Conservation (phyloP, 257 asterid species). For the Haberlea rhodopensis region DNA sequence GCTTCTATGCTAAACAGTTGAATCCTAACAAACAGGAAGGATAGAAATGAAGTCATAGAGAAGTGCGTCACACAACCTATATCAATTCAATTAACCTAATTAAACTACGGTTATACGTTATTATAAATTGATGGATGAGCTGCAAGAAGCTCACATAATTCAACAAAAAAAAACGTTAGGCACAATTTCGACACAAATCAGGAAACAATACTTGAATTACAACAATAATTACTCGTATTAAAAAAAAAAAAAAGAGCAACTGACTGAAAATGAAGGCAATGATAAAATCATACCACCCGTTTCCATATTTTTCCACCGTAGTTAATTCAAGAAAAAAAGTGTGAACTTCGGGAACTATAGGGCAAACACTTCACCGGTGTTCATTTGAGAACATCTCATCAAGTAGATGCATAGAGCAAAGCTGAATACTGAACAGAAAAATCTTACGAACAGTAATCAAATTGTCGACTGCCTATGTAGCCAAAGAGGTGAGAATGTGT, state of each 20-base stretch:
- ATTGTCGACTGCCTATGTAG: neutral
- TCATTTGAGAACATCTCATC: conserved; percentile 8
- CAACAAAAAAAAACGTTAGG: neutral
- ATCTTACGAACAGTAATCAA: neutral
- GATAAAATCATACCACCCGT: conserved; percentile 34
- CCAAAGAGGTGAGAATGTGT: neutral
- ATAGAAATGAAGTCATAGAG: too few species aligned
- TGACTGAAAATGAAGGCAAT: neutral
- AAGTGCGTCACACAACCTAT: too few species aligned
- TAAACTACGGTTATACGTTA: neutral
- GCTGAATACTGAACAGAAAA: neutral
- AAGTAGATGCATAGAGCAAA: neutral
- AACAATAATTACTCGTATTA: neutral
- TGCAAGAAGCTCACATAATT: conserved; percentile 10
- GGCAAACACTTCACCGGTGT: conserved; percentile 7
- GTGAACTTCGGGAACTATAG: conserved; percentile 24
- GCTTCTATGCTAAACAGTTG: conserved; percentile 3
- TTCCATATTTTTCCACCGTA: conserved; percentile 35
- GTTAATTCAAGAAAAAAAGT: neutral
- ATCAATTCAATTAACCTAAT: neutral
- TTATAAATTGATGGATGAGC: neutral
- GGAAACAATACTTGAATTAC: neutral
- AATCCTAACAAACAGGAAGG: too few species aligned
- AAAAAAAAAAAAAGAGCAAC: too few species aligned
- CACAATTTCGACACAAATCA: conserved; percentile 7